Base-by-base conservation (phyloP, 2,329 filamentous ascomycete species). In the Plectosphaerella sp. region DNA sequence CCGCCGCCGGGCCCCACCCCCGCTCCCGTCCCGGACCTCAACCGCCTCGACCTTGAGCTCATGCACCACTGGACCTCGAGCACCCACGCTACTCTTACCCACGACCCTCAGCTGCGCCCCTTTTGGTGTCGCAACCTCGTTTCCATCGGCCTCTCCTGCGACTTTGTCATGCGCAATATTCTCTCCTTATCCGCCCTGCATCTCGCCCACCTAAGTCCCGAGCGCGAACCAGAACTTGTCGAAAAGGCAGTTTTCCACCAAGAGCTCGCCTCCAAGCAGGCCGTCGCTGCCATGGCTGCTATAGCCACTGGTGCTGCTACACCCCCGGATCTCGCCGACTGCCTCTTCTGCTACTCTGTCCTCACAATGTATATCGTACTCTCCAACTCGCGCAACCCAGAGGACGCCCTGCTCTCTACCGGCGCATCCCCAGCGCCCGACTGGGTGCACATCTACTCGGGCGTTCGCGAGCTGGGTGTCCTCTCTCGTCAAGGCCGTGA, bases 31-130 rank as follows among this genome's bases (percentile, higher is more conserved):
- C 54, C 58, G 35, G 50, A 56, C 7, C 59, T 73, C 16, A 72
- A 72, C 22, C 56, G 76, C 2, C 58, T 71, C 11, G 75, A 80
- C 45, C 67, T 80, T 9, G 76, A 81, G 56, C 69, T 82, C 2
- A 65, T 82, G 7, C 76, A 82, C 58, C 76, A 82, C 62, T 82
- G 71, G 56, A 72, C 70, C 45, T 75, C 71, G 1, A 72, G 71
- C 11, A 82, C 78, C 1, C 72, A 70, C 49, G 64, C 69, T n/a
- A 79, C 77, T 0, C 62, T 81, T 3, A 70, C 71, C 5, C 64
- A 63, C 7, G 69, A 75, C 37, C 64, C 71, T 0, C 57, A 63
- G 7, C 55, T 78, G 3, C 72, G 72, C 41, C 66, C 69, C 35
- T 68, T 79, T 28, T 80, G 75, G 72, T 70, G 72, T 7, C 65